Evolutionary conservation across 257 asterid species (phyloP).

Genomic region (Solanum corneliomulleri): DNA sequence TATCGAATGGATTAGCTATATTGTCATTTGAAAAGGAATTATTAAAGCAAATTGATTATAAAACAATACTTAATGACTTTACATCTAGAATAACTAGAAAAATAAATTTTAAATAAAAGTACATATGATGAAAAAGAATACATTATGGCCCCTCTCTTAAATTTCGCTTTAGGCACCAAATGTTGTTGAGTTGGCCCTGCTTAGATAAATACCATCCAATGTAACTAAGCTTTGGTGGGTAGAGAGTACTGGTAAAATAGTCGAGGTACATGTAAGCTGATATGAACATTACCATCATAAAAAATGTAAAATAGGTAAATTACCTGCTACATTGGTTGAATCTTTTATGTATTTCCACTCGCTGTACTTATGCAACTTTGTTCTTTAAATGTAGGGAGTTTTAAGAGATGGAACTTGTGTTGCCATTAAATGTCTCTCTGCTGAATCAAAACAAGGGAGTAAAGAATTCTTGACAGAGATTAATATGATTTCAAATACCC

Average conservation of each 20-base stretch:
- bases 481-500: conserved; percentile 42
- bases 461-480: conserved; percentile 70
- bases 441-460: conserved; percentile 70
- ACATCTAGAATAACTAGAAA: too few relatives aligned
- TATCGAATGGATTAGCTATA: too few relatives aligned
- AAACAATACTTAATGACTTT: too few relatives aligned
- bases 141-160: too few relatives aligned
- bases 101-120: too few relatives aligned
- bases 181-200: too few relatives aligned
- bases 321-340: neutral
- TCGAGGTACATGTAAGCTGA: neutral
- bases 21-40: too few relatives aligned
- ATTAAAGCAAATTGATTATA: too few relatives aligned
- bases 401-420: conserved; percentile 64
- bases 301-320: neutral
- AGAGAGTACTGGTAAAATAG: neutral
- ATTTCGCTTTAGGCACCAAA: too few relatives aligned
- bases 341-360: neutral
- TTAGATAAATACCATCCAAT: neutral
- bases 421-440: conserved; percentile 71
- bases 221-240: neutral
- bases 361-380: neutral
- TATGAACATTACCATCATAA: neutral
- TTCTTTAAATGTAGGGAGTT: conserved; percentile 42
- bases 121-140: too few relatives aligned